A percentile compares a stretch with the other conserved stretches of the same genome.
phyloP scores from a whole-genome alignment of 2,329 filamentous ascomycete genomes.

The Scedosporium apiospermum region DNA sequence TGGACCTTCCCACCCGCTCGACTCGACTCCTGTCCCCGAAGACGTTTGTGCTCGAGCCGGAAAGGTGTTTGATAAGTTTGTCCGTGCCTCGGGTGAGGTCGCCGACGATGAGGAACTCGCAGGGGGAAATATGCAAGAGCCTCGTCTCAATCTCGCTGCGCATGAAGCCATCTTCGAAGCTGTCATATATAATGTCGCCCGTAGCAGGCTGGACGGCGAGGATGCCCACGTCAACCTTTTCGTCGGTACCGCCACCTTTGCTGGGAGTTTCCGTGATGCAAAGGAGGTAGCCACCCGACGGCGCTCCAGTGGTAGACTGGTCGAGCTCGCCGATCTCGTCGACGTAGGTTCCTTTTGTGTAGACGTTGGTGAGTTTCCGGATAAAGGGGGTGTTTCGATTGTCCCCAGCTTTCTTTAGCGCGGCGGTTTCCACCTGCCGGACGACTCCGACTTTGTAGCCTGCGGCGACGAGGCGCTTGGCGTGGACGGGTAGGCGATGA shows the following conservation, averaged over 20 bases:
- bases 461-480: slow-evolving; percentile 82
- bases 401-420: slow-evolving; percentile 88
- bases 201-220: slow-evolving; percentile 92
- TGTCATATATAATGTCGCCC: slow-evolving; percentile 90
- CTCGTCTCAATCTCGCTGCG: slow-evolving; percentile 90
- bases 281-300: slow-evolving; percentile 75
- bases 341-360: slow-evolving; percentile 96
- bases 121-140: slow-evolving; percentile 89
- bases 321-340: slow-evolving; percentile 83
- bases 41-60: slow-evolving; percentile 80
- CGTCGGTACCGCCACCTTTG: slow-evolving; percentile 74
- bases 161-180: slow-evolving; percentile 97
- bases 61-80: slow-evolving; percentile 83
- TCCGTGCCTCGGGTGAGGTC: slow-evolving; percentile 84
- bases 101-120: slow-evolving; percentile 89
- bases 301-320: slow-evolving; percentile 36
- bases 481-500: slow-evolving; percentile 83
- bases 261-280: slow-evolving; percentile 83
- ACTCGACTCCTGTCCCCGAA: slow-evolving; percentile 86
- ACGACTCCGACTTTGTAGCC: slow-evolving; percentile 96
- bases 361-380: slow-evolving; percentile 88
- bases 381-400: slow-evolving; percentile 90
- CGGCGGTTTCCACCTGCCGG: slow-evolving; percentile 87
- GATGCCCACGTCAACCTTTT: slow-evolving; percentile 86
- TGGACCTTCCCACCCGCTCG: slow-evolving; percentile 65